phyloP scores from a whole-genome alignment of 768 basidiomycete genomes.

The Boletus edulis region DNA sequence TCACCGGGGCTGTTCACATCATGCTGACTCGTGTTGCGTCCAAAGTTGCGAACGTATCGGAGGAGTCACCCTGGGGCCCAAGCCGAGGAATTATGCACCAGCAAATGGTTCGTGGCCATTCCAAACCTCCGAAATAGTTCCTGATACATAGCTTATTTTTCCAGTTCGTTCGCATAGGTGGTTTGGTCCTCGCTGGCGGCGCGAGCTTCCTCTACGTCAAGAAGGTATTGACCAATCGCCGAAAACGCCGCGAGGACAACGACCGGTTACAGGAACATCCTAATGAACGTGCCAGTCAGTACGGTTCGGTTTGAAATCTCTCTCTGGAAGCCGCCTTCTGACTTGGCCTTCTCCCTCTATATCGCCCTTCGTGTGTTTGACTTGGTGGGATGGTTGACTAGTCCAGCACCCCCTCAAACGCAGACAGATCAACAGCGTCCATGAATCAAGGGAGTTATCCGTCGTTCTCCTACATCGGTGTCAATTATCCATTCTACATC shows the following conservation, averaged over 20 bases:
- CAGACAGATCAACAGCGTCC: slow-evolving; percentile 3
- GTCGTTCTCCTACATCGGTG: not conserved
- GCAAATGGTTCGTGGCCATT: slow-evolving; percentile 14
- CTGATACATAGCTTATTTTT: not conserved
- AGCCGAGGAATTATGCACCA: slow-evolving; percentile 13
- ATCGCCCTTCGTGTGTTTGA: not conserved
- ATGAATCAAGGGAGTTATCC: slow-evolving; percentile 1
- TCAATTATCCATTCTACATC: not conserved
- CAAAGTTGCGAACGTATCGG: slow-evolving; percentile 3
- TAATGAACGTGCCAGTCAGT: not conserved
- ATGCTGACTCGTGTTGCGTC: not conserved
- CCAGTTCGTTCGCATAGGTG: slow-evolving; percentile 27
- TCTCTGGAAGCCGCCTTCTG: slow-evolving; percentile 4
- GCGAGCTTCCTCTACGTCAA: slow-evolving; percentile 32
- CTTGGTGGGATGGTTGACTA: not conserved
- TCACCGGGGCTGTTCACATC: not conserved
- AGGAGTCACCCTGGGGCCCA: not conserved
- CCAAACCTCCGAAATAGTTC: not conserved
- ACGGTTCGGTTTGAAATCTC: not conserved
- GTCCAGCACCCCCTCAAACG: slow-evolving; percentile 4
- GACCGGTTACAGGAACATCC: slow-evolving; percentile 13
- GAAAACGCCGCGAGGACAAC: slow-evolving; percentile 18
- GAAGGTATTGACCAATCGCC: slow-evolving; percentile 25
- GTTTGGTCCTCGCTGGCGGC: slow-evolving; percentile 27
- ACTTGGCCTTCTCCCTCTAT: not conserved